Percentiles rank a stretch among this genome's conserved stretches.
phyloP scores from a whole-genome alignment of 1,284 basidiomycete genomes.

The Puccinia hordei region DNA sequence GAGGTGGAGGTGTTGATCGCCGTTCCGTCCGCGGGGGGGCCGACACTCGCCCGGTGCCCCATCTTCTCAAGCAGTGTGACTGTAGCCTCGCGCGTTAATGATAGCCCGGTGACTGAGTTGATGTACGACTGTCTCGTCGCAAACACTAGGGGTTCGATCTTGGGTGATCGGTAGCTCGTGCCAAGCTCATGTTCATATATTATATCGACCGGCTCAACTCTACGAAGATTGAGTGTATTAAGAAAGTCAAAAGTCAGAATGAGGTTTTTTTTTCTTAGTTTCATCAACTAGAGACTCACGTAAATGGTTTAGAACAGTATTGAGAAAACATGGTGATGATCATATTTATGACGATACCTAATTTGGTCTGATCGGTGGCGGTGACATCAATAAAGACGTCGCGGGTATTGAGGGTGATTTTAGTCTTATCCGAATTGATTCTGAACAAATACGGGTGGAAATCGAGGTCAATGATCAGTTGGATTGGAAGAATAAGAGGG shows the following conservation, averaged over 20 bases:
- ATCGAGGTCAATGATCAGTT: background rate
- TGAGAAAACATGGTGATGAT: slow-evolving; percentile 96
- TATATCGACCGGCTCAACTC: slow-evolving; percentile 85
- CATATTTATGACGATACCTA: slow-evolving; percentile 91
- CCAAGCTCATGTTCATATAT: slow-evolving; percentile 67
- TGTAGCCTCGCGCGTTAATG: slow-evolving; percentile 54
- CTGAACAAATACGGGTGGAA: background rate
- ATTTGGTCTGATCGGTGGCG: slow-evolving; percentile 95
- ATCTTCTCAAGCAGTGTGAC: slow-evolving; percentile 55
- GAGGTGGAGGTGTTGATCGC: slow-evolving; percentile 41
- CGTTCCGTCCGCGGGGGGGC: background rate
- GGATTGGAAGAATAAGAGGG: background rate
- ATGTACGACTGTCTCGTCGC: slow-evolving; percentile 55
- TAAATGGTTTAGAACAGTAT: slow-evolving; percentile 87
- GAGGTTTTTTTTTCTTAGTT: background rate
- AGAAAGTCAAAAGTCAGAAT: slow-evolving; percentile 17
- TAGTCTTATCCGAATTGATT: slow-evolving; percentile 68
- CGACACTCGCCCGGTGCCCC: slow-evolving; percentile 56
- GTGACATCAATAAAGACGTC: slow-evolving; percentile 98
- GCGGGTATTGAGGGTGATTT: slow-evolving; percentile 89
- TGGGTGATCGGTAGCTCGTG: slow-evolving; percentile 33
- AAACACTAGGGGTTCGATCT: slow-evolving; percentile 30
- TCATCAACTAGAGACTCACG: slow-evolving; percentile 64
- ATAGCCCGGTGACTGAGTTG: slow-evolving; percentile 58
- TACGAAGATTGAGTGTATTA: slow-evolving; percentile 59